Base-by-base conservation (phyloP, 352 stramenopile species). In the Phytophthora fragariaefolia region DNA sequence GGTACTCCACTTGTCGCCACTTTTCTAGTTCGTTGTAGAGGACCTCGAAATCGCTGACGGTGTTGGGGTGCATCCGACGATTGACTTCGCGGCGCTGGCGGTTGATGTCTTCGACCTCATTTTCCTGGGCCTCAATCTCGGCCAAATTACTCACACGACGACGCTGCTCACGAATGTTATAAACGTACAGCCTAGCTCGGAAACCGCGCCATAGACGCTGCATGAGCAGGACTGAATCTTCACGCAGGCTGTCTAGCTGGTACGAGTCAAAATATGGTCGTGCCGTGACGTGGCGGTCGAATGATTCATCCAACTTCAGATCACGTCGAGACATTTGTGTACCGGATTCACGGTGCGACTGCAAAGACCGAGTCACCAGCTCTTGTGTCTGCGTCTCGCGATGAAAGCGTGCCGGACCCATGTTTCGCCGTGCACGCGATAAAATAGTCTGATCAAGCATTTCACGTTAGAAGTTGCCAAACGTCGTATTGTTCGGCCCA, bases 11-110 rank as follows among this genome's bases (percentile, higher is more conserved):
- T 60, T 95, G 77, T 15, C 93, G 77, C 93, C 95, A 98, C 46
- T 91, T 92, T 49, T 97, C 92, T 24, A 98, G 80, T 49, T 98
- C 95, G 68, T 97, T 98, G 79, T 98, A 98, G 0, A 98, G 69
- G 28, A 97, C 75, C 66, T 97, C 90, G 77, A 97, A 97, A 62
- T 97, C 90, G 22, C 66, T 75, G 0, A 83, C 76, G 0, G 80
- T 85, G 53, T 85, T 90, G 2, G 95, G 95, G 49, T 98, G 83
- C 86, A 97, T 97, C 4, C 95, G 82, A 1, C 93, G 85, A 28
- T 93, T 76, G 18, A 97, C 80, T 66, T 98, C 89, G 12, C 76
- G 68, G 32, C 87, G 72, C 38, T 92, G 83, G 57, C 77, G 81
- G 27, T 69, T 76, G 4, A 70, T 61, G 30, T 91, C 80, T 8